These are phyloP conservation scores for Aureobasidium pullulans DNA, from an alignment of 2,329 filamentous ascomycete genomes.

Conservation along the genomic window DNA sequence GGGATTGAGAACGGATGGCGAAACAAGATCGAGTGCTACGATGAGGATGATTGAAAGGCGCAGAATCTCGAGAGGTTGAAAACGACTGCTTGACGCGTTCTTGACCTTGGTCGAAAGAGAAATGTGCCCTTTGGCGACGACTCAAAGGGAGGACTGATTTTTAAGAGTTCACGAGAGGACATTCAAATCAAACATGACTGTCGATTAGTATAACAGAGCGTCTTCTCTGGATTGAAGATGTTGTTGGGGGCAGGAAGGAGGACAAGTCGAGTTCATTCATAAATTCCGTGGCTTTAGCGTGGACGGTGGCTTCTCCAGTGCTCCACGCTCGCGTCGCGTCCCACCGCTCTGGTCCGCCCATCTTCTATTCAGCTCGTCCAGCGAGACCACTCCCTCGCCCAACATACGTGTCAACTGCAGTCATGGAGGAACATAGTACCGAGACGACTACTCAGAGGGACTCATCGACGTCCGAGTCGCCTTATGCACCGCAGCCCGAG, in stretches of 20 bases:
- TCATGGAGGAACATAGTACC: slow-evolving; percentile 3
- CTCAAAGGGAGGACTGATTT: too few relatives aligned
- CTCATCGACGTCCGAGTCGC: background rate
- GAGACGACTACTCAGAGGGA: background rate
- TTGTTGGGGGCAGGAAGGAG: background rate
- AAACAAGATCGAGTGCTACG: too few relatives aligned
- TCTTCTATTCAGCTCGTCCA: background rate
- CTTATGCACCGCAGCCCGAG: background rate
- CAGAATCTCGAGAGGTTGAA: too few relatives aligned
- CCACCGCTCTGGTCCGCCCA: too few relatives aligned
- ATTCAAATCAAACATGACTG: too few relatives aligned
- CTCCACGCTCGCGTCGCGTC: background rate
- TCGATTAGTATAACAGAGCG: too few relatives aligned
- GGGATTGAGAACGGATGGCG: background rate
- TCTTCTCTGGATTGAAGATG: too few relatives aligned
- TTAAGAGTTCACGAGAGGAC: too few relatives aligned
- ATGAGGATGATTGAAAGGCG: too few relatives aligned
- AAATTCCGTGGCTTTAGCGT: background rate
- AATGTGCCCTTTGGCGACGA: too few relatives aligned
- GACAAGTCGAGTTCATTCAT: background rate
- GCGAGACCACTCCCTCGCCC: background rate
- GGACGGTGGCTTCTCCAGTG: background rate
- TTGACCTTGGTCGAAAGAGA: too few relatives aligned
- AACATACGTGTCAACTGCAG: background rate
- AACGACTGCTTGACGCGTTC: too few relatives aligned